Evolutionary conservation across 2,329 filamentous ascomycete genomes (phyloP).

Genomic region (Alternaria hordeiaustralica): DNA sequence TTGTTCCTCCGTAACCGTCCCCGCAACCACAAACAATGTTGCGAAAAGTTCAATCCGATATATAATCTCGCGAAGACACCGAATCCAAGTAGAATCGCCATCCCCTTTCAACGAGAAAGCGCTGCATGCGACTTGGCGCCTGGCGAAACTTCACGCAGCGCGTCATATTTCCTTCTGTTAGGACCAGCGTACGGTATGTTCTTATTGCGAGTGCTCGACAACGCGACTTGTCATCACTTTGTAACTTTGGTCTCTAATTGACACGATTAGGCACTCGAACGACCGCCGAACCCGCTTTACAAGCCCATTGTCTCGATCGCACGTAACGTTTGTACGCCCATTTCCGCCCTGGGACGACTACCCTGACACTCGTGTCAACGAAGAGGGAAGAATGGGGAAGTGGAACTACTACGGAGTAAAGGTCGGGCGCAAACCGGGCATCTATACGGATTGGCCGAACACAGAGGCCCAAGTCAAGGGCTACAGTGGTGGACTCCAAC

Average conservation of each 20-base stretch:
- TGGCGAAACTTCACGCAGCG: slow-evolving; percentile 7
- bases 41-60: not conserved
- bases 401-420: slow-evolving; percentile 67
- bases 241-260: not conserved
- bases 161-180: not conserved
- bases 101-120: not conserved
- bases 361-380: slow-evolving; percentile 3
- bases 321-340: not conserved
- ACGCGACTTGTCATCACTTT: not conserved
- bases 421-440: slow-evolving; percentile 63
- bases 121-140: slow-evolving; percentile 17
- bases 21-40: slow-evolving; percentile 1
- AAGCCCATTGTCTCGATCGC: not conserved
- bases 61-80: not conserved
- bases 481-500: slow-evolving; percentile 68
- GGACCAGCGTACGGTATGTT: slow-evolving; percentile 14
- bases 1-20: slow-evolving; percentile 6
- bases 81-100: too few relatives aligned
- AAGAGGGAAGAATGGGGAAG: slow-evolving; percentile 38
- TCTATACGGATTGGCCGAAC: slow-evolving; percentile 71
- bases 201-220: not conserved
- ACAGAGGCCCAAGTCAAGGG: slow-evolving; percentile 77
- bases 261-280: not conserved
- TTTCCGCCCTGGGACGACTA: slow-evolving; percentile 5
- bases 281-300: not conserved